Percentiles rank a stretch among this genome's conserved stretches.
phyloP scores from a whole-genome alignment of 1,139 yeast genomes.

The Kluyveromyces sp. region DNA sequence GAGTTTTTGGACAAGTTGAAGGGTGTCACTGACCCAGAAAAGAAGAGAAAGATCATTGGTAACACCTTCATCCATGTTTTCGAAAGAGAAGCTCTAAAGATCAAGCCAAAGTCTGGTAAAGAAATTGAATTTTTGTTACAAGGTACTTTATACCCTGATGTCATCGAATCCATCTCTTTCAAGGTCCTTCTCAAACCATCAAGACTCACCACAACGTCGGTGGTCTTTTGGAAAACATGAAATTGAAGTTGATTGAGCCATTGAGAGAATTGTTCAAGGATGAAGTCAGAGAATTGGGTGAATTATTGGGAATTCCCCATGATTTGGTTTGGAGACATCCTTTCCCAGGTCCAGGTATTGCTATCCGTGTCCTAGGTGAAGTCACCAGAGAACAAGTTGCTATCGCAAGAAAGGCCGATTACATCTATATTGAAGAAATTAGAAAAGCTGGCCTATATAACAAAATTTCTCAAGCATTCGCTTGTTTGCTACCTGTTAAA shows the following conservation, averaged over 20 bases:
- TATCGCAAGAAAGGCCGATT: conserved; percentile 96
- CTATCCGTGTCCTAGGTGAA: conserved; percentile 95
- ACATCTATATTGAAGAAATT: conserved; percentile 92
- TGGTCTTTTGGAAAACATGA: conserved; percentile 95
- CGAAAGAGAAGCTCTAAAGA: conserved; percentile 90
- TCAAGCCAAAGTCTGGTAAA: conserved; percentile 81
- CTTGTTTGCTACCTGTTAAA: conserved; percentile 92
- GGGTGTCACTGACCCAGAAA: conserved; percentile 97
- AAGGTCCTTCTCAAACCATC: conserved; percentile 98
- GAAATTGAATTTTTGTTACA: conserved; percentile 90
- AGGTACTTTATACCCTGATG: conserved; percentile 98
- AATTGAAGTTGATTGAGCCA: conserved; percentile 95
- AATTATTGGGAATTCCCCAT: conserved; percentile 88
- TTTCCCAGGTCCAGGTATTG: conserved; percentile 99
- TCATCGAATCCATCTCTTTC: conserved; percentile 95
- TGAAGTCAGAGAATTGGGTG: conserved; percentile 95
- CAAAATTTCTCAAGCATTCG: conserved; percentile 95
- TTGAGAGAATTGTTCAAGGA: conserved; percentile 97
- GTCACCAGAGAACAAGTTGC: conserved; percentile 87
- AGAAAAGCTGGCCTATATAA: conserved; percentile 86
- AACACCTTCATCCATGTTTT: conserved; percentile 95
- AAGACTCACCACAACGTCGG: conserved; percentile 99
- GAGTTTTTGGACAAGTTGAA: conserved; percentile 77
- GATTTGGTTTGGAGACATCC: conserved; percentile 99
- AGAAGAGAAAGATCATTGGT: conserved; percentile 98